A percentile compares a stretch with the other conserved stretches of the same genome.
phyloP scores from a whole-genome alignment of 1,284 basidiomycete species.

The Xanthoconium separans region DNA sequence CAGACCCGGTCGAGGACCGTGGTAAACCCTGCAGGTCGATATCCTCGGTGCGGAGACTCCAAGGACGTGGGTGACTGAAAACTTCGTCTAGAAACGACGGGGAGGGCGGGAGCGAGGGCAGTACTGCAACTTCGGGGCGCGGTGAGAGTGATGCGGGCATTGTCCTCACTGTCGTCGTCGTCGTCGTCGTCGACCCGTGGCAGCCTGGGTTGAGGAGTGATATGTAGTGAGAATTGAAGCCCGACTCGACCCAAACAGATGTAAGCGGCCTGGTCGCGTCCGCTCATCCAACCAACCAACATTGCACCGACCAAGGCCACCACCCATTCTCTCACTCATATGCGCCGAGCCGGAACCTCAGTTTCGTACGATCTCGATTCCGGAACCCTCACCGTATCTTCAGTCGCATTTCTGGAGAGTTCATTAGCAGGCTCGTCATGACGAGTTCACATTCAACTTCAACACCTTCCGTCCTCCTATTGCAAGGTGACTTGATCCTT shows the following conservation, averaged over 20 bases:
- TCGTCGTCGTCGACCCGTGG: slow-evolving; percentile 1
- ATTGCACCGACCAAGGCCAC: no score
- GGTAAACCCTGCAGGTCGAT: slow-evolving; percentile 11
- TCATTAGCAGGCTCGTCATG: no score
- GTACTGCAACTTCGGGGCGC: slow-evolving; percentile 15
- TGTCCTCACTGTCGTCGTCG: slow-evolving; percentile 15
- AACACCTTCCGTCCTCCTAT: no score
- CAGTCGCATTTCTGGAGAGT: no score
- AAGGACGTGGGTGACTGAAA: slow-evolving; percentile 38
- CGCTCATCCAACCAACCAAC: no score
- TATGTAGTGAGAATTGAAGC: background rate
- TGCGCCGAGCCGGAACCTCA: no score
- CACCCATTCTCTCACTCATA: no score
- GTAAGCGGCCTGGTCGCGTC: background rate
- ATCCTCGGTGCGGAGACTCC: slow-evolving; percentile 29
- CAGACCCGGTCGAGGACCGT: slow-evolving; percentile 15
- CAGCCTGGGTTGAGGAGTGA: background rate
- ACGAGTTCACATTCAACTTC: no score
- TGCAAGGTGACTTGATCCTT: no score
- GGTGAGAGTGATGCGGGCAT: slow-evolving; percentile 23
- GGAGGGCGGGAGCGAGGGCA: slow-evolving; percentile 40
- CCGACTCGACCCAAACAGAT: slow-evolving; percentile 8
- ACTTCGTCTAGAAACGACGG: slow-evolving; percentile 45
- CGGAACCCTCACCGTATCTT: no score
- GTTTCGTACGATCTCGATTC: no score